Base-by-base conservation (phyloP, 108 stramenopile species). In the Mediolabrus comicus region DNA sequence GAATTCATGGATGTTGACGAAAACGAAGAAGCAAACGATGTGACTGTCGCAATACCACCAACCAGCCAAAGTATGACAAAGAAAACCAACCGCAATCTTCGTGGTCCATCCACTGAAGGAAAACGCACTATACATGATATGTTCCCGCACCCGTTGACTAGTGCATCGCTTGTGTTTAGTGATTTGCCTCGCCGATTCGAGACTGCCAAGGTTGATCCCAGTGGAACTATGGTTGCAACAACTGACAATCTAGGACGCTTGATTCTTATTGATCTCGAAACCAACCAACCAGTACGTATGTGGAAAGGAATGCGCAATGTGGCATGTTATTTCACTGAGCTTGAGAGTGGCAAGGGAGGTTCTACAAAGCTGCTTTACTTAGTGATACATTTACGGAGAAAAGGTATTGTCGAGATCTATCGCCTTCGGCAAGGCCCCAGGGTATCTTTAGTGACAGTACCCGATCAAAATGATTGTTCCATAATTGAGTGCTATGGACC, bases 291-390 rank as follows among this genome's bases (percentile, higher is more conserved):
- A 9, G 74, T 94, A 12, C 62, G 92, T 59, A 88, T 90, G 86
- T 90, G 87, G 82, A 94, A 94, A 56, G 92, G 92, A n/a, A 84
- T 86, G 67, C 83, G 92, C 26, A 86, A 89, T 34, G 87, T 89
- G 2, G 46, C 79, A 22, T 91, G 88, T 35, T 49, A 71, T 55
- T 94, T 89, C 83, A 72, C 85, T 5, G 75, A 90, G 57, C 62
- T 76, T 52, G 7, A 38, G 8, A 57, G 7, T 17, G 69, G 62
- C 41, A 35, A 59, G 19, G 63, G 59, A 22, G 36, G 29, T 3
- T 43, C 51, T 60, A 39, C 54, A 17, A 59, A 65, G 17, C 53
- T 43, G 53, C 58, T 82, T 16, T 90, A 85, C 63, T 72, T 94
- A 46, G 84, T 84, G 4, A 88, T 94, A 56, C 92, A 91, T 71